A percentile compares a stretch with the other conserved stretches of the same genome.
Evolutionary conservation across 495 filamentous ascomycete genomes (phyloP).

Genomic region (Neurospora sp.): DNA sequence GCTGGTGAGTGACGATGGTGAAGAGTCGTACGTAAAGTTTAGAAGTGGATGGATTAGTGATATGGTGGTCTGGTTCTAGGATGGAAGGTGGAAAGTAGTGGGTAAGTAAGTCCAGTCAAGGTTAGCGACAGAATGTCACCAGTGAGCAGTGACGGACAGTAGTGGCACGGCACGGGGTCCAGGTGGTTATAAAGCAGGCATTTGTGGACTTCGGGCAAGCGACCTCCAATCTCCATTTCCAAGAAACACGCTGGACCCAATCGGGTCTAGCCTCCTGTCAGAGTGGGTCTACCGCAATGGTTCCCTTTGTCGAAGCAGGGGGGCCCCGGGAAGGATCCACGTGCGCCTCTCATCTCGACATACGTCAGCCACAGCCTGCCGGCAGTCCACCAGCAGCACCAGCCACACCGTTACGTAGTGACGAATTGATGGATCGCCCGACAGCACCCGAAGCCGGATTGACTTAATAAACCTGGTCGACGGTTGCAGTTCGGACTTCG

Average conservation of each 20-base stretch:
- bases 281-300: not conserved
- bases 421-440: not conserved
- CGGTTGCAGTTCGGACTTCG: not conserved
- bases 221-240: not conserved
- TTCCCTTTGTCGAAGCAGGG: not conserved
- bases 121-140: not conserved
- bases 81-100: not conserved
- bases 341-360: not conserved
- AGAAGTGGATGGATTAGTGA: not conserved
- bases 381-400: not conserved
- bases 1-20: not conserved
- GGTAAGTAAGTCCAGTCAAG: not conserved
- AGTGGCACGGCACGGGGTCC: not conserved
- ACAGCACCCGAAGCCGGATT: not conserved
- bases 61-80: not conserved
- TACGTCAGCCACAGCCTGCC: not conserved
- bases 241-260: not conserved
- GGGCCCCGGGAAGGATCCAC: not conserved
- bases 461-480: not conserved
- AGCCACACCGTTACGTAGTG: not conserved
- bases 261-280: not conserved
- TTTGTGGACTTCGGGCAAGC: not conserved
- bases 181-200: not conserved
- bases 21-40: not conserved
- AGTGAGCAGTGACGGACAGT: not conserved